Percentiles rank a stretch among this genome's conserved stretches.
Conservation (phyloP, 2,329 filamentous ascomycete genomes). For the Penicillium hesseltinei region DNA sequence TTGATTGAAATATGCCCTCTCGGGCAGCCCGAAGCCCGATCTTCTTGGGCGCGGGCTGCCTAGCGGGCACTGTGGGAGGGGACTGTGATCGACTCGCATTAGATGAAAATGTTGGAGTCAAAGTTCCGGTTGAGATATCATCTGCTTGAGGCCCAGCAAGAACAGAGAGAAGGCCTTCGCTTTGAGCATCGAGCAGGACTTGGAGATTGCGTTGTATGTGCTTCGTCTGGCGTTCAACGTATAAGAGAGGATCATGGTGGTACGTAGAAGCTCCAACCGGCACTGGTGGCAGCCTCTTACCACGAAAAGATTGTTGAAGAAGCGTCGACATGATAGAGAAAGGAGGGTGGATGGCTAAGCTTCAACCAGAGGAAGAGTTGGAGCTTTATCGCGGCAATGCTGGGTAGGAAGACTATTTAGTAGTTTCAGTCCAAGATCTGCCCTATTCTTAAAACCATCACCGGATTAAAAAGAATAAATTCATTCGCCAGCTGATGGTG, state of each 20-base stretch:
- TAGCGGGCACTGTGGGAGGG: slow-evolving; percentile 38
- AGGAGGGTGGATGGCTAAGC: not conserved
- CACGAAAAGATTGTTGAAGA: slow-evolving; percentile 23
- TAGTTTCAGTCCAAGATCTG: not conserved
- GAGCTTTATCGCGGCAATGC: not conserved
- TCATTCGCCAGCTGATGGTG: not conserved
- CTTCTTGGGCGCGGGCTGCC: slow-evolving; percentile 44
- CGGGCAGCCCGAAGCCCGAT: slow-evolving; percentile 55
- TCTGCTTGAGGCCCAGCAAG: slow-evolving; percentile 43
- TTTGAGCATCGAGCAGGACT: slow-evolving; percentile 59
- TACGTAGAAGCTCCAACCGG: slow-evolving; percentile 31
- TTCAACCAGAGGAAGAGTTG: not conserved
- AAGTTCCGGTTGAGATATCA: slow-evolving; percentile 50
- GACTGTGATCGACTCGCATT: slow-evolving; percentile 30
- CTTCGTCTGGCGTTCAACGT: slow-evolving; percentile 52
- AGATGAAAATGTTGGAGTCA: slow-evolving; percentile 31
- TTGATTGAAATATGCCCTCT: slow-evolving; percentile 56
- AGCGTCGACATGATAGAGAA: slow-evolving; percentile 32
- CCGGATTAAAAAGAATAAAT: not conserved
- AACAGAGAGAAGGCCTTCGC: slow-evolving; percentile 55
- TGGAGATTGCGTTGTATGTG: slow-evolving; percentile 59
- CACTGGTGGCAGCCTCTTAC: slow-evolving; percentile 27
- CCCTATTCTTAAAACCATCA: not conserved
- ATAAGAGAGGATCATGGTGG: slow-evolving; percentile 47
- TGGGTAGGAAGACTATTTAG: not conserved